A percentile compares a stretch with the other conserved stretches of the same genome.
Conservation (phyloP, 345 rosid species). For the Orychophragmus violaceus region DNA sequence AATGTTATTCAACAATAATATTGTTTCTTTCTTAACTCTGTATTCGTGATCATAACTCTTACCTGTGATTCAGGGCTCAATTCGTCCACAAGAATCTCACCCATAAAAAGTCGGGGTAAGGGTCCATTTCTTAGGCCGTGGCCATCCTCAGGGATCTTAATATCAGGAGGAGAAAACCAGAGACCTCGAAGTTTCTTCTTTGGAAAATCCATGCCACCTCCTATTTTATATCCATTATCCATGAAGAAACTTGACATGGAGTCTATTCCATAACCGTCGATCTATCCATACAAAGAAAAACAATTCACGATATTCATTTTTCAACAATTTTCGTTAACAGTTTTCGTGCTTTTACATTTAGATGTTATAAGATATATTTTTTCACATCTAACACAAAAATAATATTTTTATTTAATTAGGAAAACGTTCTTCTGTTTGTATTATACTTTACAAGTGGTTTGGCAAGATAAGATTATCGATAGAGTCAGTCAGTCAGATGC, state of each 20-base stretch:
- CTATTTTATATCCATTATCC: conserved; percentile 64
- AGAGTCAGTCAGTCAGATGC: neutral
- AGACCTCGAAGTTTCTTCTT: conserved; percentile 68
- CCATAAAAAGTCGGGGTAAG: conserved; percentile 70
- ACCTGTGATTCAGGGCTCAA: conserved; percentile 71
- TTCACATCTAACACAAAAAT: neutral
- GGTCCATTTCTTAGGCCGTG: conserved; percentile 56
- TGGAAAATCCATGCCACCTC: conserved; percentile 64
- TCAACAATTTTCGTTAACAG: neutral
- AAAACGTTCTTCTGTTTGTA: neutral
- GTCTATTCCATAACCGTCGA: conserved; percentile 62
- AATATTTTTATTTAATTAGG: neutral
- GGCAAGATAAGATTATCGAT: neutral
- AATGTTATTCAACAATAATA: neutral
- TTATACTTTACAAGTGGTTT: neutral
- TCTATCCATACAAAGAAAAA: neutral
- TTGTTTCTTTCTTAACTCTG: neutral
- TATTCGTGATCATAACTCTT: neutral
- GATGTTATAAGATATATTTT: neutral
- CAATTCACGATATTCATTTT: neutral
- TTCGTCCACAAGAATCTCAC: conserved; percentile 76
- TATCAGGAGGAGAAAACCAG: conserved; percentile 74
- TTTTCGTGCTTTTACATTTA: neutral
- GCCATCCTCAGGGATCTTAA: conserved; percentile 32
- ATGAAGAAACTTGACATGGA: conserved; percentile 67